phyloP scores from a whole-genome alignment of 306 rosid species.

The Luffa aegyptiaca region DNA sequence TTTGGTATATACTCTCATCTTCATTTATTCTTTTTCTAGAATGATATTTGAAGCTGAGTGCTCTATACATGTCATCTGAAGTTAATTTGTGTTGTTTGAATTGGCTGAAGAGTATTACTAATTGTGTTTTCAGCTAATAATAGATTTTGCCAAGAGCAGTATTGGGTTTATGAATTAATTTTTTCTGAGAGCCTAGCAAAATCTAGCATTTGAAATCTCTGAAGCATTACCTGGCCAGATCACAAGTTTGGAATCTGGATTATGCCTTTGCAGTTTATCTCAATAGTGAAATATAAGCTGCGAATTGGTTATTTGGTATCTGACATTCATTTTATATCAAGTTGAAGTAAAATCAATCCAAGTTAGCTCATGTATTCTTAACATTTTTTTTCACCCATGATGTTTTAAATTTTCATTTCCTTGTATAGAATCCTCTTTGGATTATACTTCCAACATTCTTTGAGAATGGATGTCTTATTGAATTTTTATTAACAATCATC shows the following conservation, averaged over 20 bases:
- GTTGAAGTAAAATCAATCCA: neutral
- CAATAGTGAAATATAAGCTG: neutral
- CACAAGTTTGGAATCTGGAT: neutral
- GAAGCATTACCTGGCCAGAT: neutral
- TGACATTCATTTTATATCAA: neutral
- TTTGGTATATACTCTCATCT: constrained; percentile 48
- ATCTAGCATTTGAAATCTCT: neutral
- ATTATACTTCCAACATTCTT: neutral
- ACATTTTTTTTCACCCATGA: neutral
- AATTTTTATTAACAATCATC: neutral
- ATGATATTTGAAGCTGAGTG: neutral
- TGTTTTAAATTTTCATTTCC: neutral
- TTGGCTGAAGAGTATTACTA: neutral
- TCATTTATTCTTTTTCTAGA: neutral
- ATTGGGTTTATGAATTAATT: neutral
- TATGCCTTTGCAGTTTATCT: neutral
- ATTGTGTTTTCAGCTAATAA: neutral
- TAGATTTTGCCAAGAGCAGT: neutral
- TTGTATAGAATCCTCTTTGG: neutral
- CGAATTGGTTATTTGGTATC: neutral
- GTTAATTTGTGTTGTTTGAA: neutral
- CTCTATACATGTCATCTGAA: neutral
- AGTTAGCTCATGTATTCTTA: neutral
- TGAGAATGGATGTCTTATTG: neutral
- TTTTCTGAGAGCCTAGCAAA: neutral